These are phyloP conservation scores for Daedalea quercina DNA, from an alignment of 768 basidiomycete species.

Conservation along the genomic window DNA sequence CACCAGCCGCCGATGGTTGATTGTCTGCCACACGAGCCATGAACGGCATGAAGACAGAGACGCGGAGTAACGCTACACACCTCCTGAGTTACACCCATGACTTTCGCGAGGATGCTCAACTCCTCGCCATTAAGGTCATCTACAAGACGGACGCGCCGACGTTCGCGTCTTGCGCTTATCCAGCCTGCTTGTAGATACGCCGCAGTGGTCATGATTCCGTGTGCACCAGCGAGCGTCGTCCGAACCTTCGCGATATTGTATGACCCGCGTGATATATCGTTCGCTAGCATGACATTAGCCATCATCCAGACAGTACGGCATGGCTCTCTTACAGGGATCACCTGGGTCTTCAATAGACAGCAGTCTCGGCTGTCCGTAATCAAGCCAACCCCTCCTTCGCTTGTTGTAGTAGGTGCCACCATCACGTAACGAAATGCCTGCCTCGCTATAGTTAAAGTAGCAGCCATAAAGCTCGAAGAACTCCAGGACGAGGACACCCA, in stretches of 20 bases:
- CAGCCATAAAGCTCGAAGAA: constrained; percentile 95
- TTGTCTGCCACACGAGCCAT: constrained; percentile 38
- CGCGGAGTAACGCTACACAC: constrained; percentile 32
- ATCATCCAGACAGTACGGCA: not conserved
- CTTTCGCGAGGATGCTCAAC: constrained; percentile 70
- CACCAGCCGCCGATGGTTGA: constrained; percentile 65
- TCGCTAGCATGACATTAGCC: constrained; percentile 42
- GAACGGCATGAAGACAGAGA: constrained; percentile 3
- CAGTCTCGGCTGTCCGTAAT: constrained; percentile 46
- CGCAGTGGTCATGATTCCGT: constrained; percentile 68
- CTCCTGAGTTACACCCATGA: constrained; percentile 82
- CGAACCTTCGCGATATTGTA: constrained; percentile 79
- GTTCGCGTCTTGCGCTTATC: constrained; percentile 47
- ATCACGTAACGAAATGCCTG: constrained; percentile 81
- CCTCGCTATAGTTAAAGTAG: constrained; percentile 86
- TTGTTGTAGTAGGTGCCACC: constrained; percentile 91
- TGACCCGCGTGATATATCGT: constrained; percentile 89
- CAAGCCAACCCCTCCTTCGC: constrained; percentile 72
- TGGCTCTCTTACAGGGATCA: constrained; percentile 60
- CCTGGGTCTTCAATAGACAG: constrained; percentile 93
- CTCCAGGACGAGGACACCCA: constrained; percentile 93
- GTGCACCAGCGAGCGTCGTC: constrained; percentile 77
- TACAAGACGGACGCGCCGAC: constrained; percentile 40
- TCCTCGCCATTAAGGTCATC: constrained; percentile 46
- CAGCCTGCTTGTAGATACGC: constrained; percentile 61